Evolutionary conservation across 2,329 filamentous ascomycete genomes (phyloP).

Genomic region (Trichophyton simii): DNA sequence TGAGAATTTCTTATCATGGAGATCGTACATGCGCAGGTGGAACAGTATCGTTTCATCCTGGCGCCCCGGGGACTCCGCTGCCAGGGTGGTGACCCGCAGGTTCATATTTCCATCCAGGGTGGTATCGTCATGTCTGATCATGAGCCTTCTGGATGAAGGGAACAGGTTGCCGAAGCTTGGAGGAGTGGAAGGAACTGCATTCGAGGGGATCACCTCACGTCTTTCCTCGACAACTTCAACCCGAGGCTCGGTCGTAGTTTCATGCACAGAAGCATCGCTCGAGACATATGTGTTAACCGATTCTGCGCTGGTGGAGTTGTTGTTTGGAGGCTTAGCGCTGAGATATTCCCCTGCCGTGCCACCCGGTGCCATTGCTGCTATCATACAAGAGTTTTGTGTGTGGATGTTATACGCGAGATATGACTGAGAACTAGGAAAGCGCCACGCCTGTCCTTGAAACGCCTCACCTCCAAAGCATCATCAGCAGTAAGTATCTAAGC

Average conservation of each 20-base stretch:
- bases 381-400: background rate
- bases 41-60: slow-evolving; percentile 64
- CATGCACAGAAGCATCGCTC: slow-evolving; percentile 49
- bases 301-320: slow-evolving; percentile 20
- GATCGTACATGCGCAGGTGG: slow-evolving; percentile 87
- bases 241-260: slow-evolving; percentile 34
- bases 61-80: slow-evolving; percentile 42
- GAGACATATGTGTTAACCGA: slow-evolving; percentile 75
- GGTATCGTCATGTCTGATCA: slow-evolving; percentile 80
- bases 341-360: background rate
- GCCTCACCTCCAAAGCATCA: background rate
- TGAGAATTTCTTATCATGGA: slow-evolving; percentile 76
- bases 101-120: slow-evolving; percentile 95
- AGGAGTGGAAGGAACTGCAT: slow-evolving; percentile 64
- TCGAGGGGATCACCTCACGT: slow-evolving; percentile 50
- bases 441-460: background rate
- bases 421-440: background rate
- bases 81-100: slow-evolving; percentile 69
- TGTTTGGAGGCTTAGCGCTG: background rate
- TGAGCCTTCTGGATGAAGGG: slow-evolving; percentile 67
- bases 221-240: slow-evolving; percentile 39
- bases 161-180: slow-evolving; percentile 75
- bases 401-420: background rate
- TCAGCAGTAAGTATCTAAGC: background rate
- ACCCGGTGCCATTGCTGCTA: background rate